Conservation (phyloP, 768 basidiomycete species). For the Lactifluus echinatus region DNA sequence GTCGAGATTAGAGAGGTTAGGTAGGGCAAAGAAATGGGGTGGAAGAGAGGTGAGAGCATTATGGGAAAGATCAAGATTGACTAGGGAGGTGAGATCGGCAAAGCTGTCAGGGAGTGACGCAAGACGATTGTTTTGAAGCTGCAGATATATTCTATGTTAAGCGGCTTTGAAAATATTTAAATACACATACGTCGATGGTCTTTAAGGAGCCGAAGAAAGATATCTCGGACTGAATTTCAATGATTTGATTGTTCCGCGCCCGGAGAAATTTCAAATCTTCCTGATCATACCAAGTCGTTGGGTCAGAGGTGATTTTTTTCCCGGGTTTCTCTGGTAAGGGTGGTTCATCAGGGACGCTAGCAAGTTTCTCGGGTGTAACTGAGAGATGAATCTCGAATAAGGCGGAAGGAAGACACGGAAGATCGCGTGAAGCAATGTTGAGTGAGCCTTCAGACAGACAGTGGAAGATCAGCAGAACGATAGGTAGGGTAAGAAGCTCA, state of each 20-base stretch:
- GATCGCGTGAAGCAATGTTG: conserved; percentile 64
- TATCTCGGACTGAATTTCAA: conserved; percentile 74
- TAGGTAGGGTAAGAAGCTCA: not conserved
- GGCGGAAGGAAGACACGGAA: conserved; percentile 66
- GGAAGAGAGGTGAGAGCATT: conserved; percentile 61
- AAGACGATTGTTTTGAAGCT: conserved; percentile 75
- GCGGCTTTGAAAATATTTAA: not conserved
- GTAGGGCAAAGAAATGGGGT: conserved; percentile 55
- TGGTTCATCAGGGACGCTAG: conserved; percentile 56
- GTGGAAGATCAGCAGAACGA: conserved; percentile 40
- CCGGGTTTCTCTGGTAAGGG: conserved; percentile 29
- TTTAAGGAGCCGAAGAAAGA: conserved; percentile 80
- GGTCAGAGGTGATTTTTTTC: conserved; percentile 34
- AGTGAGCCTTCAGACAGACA: conserved; percentile 48
- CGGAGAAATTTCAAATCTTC: conserved; percentile 71
- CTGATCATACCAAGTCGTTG: conserved; percentile 66
- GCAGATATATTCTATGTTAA: conserved; percentile 5
- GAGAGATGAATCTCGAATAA: conserved; percentile 77
- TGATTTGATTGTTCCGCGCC: conserved; percentile 72
- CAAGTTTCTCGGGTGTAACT: conserved; percentile 60
- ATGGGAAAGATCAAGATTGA: conserved; percentile 64
- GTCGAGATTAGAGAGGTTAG: conserved; percentile 56
- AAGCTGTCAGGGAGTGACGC: conserved; percentile 53
- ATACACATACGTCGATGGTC: conserved; percentile 55
- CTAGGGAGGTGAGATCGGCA: conserved; percentile 57